phyloP scores from a whole-genome alignment of 495 filamentous ascomycete species.

The Xeromyces bisporus region DNA sequence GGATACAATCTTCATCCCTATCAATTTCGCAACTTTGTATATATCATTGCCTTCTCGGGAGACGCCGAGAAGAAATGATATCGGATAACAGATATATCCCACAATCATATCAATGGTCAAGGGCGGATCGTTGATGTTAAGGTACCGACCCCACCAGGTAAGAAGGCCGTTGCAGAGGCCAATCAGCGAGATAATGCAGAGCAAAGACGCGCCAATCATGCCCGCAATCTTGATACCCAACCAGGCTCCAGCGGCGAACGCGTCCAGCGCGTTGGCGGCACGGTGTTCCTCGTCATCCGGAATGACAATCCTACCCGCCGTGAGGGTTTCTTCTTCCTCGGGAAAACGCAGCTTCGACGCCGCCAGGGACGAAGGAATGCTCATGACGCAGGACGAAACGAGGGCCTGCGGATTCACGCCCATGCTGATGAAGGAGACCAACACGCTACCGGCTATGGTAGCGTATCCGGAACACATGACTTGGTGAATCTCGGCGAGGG shows the following conservation, averaged over 20 bases:
- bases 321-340: conserved; percentile 70
- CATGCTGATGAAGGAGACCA: conserved; percentile 65
- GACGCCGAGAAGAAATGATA: conserved; percentile 77
- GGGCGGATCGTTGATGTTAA: conserved; percentile 49
- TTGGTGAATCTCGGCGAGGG: conserved; percentile 73
- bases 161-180: conserved; percentile 61
- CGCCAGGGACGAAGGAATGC: conserved; percentile 73
- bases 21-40: conserved; percentile 56
- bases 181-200: conserved; percentile 75
- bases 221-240: conserved; percentile 75
- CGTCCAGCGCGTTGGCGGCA: conserved; percentile 65
- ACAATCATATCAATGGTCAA: conserved; percentile 64
- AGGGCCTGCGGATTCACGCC: conserved; percentile 70
- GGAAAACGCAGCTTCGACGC: conserved; percentile 78
- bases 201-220: conserved; percentile 61
- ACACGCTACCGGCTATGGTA: conserved; percentile 52
- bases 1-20: conserved; percentile 68
- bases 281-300: conserved; percentile 51
- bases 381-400: conserved; percentile 83
- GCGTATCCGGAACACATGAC: conserved; percentile 69
- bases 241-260: conserved; percentile 78
- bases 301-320: conserved; percentile 60
- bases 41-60: conserved; percentile 47
- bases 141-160: conserved; percentile 77
- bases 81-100: conserved; percentile 68